These are phyloP conservation scores for Fusarium sp. DNA, from an alignment of 2,329 filamentous ascomycete genomes.

Conservation along the genomic window DNA sequence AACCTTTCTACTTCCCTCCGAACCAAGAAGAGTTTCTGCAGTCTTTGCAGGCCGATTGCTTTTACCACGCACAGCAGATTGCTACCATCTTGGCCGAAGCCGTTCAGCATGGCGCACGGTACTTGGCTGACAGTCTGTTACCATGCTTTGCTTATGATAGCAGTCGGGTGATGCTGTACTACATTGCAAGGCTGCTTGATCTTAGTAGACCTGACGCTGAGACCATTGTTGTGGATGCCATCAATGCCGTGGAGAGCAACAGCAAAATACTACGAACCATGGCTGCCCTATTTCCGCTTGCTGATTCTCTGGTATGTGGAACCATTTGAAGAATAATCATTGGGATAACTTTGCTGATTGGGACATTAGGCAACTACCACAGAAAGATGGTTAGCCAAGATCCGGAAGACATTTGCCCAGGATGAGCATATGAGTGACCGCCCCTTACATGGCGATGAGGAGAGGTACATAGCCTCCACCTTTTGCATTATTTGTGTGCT, in stretches of 20 bases:
- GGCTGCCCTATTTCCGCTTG: constrained; percentile 56
- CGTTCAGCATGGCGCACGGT: constrained; percentile 56
- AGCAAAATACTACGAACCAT: constrained; percentile 55
- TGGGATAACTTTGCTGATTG: background rate
- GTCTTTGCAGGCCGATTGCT: constrained; percentile 55
- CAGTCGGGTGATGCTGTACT: constrained; percentile 63
- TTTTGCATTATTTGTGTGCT: background rate
- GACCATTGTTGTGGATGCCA: constrained; percentile 55
- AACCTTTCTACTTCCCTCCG: constrained; percentile 56
- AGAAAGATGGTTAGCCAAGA: constrained; percentile 56
- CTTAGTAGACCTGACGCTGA: constrained; percentile 53
- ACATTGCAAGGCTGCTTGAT: constrained; percentile 59
- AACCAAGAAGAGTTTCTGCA: constrained; percentile 56
- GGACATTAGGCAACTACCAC: constrained; percentile 53
- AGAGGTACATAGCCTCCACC: constrained; percentile 24
- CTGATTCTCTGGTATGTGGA: constrained; percentile 55
- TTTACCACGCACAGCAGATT: constrained; percentile 56
- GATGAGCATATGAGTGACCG: constrained; percentile 49
- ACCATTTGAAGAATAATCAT: no score
- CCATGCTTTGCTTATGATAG: constrained; percentile 63
- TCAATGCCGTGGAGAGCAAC: constrained; percentile 58
- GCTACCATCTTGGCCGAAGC: constrained; percentile 57
- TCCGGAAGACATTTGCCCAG: constrained; percentile 51
- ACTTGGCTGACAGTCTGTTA: constrained; percentile 60
- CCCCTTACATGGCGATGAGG: constrained; percentile 32